Conservation (phyloP, 768 basidiomycete genomes). For the Rhodotorula diobovata region DNA sequence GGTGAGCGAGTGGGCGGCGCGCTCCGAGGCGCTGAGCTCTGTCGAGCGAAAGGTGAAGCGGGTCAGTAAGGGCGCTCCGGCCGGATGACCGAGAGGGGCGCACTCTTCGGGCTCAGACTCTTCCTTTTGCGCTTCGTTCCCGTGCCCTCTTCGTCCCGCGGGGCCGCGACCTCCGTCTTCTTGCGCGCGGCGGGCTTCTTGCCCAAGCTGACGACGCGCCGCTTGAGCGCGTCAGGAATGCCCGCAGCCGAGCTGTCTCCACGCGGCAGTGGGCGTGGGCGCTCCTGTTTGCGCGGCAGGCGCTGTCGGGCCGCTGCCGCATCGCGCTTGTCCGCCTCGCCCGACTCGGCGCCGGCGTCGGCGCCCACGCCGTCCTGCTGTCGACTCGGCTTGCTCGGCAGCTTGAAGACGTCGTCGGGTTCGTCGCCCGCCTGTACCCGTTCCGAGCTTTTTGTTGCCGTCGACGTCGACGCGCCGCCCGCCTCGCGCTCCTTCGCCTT, state of each 20-base stretch:
- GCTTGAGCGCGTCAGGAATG: slow-evolving; percentile 10
- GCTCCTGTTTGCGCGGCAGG: slow-evolving; percentile 28
- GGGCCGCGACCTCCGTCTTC: slow-evolving; percentile 11
- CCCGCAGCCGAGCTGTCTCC: slow-evolving; percentile 8
- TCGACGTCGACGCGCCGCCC: too few species aligned
- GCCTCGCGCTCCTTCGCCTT: neutral
- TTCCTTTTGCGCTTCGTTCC: slow-evolving; percentile 27
- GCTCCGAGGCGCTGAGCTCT: slow-evolving; percentile 7
- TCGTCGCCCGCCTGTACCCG: too few species aligned
- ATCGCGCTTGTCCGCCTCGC: too few species aligned
- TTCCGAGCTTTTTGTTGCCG: too few species aligned
- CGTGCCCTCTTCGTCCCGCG: neutral
- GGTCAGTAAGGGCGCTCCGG: too few species aligned
- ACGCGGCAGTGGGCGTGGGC: slow-evolving; percentile 21
- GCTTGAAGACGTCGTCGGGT: slow-evolving; percentile 26
- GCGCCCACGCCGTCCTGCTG: neutral
- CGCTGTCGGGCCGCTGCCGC: neutral
- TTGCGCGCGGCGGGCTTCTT: slow-evolving; percentile 1
- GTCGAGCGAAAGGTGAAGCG: neutral
- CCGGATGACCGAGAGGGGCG: neutral
- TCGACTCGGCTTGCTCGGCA: slow-evolving; percentile 9
- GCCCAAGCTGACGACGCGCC: slow-evolving; percentile 24
- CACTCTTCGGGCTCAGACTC: slow-evolving; percentile 28
- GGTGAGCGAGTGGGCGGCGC: slow-evolving; percentile 7
- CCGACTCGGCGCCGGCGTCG: too few species aligned